Evolutionary conservation across 306 rosid species (phyloP).

Genomic region (Pyrus pyrifolia): DNA sequence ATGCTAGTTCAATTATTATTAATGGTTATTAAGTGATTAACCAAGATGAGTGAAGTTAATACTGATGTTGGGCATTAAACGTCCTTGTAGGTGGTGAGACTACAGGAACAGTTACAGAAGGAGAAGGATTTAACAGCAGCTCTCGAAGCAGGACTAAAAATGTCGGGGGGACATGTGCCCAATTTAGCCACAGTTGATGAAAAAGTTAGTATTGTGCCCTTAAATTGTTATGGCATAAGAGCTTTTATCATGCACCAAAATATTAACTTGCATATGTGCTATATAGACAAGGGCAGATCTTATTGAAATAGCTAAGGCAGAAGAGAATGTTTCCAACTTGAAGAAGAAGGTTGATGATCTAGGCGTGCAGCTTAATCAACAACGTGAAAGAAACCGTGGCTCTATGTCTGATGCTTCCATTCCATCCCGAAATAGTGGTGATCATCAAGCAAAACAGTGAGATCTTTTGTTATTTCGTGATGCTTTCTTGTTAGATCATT

Average conservation of each 20-base stretch:
- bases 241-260: conserved; percentile 20
- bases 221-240: conserved; percentile 3
- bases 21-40: neutral
- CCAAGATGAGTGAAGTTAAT: neutral
- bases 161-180: conserved; percentile 26
- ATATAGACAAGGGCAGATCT: conserved; percentile 67
- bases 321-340: conserved; percentile 48
- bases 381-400: conserved; percentile 29
- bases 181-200: conserved; percentile 40
- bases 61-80: neutral
- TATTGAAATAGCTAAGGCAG: conserved; percentile 56
- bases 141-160: conserved; percentile 54
- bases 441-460: conserved; percentile 41
- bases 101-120: conserved; percentile 62
- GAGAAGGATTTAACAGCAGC: conserved; percentile 54
- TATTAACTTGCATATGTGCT: conserved; percentile 20
- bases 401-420: conserved; percentile 12
- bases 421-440: conserved; percentile 15
- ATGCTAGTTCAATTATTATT: neutral
- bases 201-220: conserved; percentile 28
- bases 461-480: conserved; percentile 21
- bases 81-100: conserved; percentile 53
- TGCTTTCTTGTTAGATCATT: conserved; percentile 4
- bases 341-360: conserved; percentile 50
- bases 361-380: conserved; percentile 48